phyloP scores from a whole-genome alignment of 371 early-diverging fungal genomes.

The Circinella umbellata region DNA sequence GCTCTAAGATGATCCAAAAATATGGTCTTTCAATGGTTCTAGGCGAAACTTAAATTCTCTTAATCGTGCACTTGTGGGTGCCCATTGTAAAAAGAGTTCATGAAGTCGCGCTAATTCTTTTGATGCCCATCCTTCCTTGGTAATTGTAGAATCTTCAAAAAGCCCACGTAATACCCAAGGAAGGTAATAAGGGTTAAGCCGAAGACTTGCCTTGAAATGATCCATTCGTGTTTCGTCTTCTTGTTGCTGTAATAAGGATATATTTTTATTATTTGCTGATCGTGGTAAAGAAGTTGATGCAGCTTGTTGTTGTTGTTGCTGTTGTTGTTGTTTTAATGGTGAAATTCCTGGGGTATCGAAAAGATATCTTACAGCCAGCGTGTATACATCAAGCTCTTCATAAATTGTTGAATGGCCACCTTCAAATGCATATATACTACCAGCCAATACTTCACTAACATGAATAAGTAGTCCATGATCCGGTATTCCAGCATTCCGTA shows the following conservation, averaged over 20 bases:
- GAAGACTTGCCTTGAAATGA: constrained; percentile 52
- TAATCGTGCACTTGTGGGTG: constrained; percentile 68
- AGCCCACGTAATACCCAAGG: constrained; percentile 92
- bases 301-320: background rate
- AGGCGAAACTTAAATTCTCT: constrained; percentile 86
- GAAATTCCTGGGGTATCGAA: constrained; percentile 43
- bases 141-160: constrained; percentile 68
- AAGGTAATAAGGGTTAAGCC: constrained; percentile 82
- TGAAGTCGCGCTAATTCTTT: constrained; percentile 66
- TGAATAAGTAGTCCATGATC: constrained; percentile 88
- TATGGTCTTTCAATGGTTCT: constrained; percentile 66
- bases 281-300: background rate
- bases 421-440: constrained; percentile 81
- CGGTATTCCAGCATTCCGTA: constrained; percentile 82
- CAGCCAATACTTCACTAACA: constrained; percentile 84
- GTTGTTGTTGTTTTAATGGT: background rate
- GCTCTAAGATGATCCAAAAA: constrained; percentile 1
- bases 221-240: constrained; percentile 30
- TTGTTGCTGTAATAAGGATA: background rate
- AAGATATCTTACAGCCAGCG: constrained; percentile 48
- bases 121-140: constrained; percentile 47
- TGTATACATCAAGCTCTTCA: constrained; percentile 86
- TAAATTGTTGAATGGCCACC: constrained; percentile 93
- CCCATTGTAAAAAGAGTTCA: constrained; percentile 75
- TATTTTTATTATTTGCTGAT: background rate